These are phyloP conservation scores for Pseudocercospora macadamiae DNA, from an alignment of 2,329 filamentous ascomycete genomes.

Conservation along the genomic window DNA sequence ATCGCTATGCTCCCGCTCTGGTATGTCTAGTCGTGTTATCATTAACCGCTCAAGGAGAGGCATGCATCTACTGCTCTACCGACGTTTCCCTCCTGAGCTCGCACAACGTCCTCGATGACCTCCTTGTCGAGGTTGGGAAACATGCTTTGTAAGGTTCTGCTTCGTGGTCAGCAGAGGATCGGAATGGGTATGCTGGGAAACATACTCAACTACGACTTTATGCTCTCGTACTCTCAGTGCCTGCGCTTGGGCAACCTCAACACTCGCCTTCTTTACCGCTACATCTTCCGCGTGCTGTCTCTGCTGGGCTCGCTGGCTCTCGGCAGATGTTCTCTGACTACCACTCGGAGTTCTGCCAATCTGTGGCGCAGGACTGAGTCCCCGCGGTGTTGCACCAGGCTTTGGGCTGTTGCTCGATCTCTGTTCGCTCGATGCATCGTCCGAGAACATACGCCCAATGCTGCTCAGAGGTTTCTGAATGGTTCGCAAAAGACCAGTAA, in stretches of 20 bases:
- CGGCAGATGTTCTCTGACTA: slow-evolving; percentile 32
- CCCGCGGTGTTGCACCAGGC: slow-evolving; percentile 51
- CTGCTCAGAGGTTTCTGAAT: slow-evolving; percentile 90
- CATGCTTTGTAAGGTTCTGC: slow-evolving; percentile 83
- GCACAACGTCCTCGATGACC: slow-evolving; percentile 93
- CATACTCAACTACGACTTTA: slow-evolving; percentile 78
- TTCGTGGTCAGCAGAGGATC: slow-evolving; percentile 5
- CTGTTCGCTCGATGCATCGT: slow-evolving; percentile 51
- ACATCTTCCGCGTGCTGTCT: slow-evolving; percentile 75
- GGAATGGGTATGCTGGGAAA: background rate
- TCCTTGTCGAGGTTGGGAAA: slow-evolving; percentile 94
- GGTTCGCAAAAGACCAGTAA: slow-evolving; percentile 80
- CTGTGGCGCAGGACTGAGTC: slow-evolving; percentile 48
- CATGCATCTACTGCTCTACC: slow-evolving; percentile 54
- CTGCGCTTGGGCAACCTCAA: slow-evolving; percentile 84
- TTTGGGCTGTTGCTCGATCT: slow-evolving; percentile 46
- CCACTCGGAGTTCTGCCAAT: slow-evolving; percentile 24
- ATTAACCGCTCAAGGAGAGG: slow-evolving; percentile 44
- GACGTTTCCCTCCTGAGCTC: slow-evolving; percentile 82
- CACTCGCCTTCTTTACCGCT: slow-evolving; percentile 85
- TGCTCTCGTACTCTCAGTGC: slow-evolving; percentile 83
- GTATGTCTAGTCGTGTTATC: slow-evolving; percentile 4
- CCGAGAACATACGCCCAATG: slow-evolving; percentile 93
- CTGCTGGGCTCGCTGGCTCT: slow-evolving; percentile 37
- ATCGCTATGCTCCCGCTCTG: slow-evolving; percentile 1